Evolutionary conservation across 495 filamentous ascomycete genomes (phyloP).

Genomic region (Aspergillus nanangensis): DNA sequence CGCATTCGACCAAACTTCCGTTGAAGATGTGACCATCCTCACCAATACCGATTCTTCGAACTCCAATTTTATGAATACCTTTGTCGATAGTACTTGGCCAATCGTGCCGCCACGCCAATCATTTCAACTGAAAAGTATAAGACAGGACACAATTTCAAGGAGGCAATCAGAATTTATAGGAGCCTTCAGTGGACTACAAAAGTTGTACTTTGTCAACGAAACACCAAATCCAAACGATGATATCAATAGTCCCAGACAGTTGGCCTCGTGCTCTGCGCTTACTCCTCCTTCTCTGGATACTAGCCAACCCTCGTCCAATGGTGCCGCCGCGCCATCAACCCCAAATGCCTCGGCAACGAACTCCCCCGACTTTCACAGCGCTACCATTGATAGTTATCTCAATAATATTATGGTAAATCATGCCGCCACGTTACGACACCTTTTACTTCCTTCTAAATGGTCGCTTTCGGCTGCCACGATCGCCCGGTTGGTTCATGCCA

Average conservation of each 20-base stretch:
- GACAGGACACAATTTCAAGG: slow-evolving; percentile 38
- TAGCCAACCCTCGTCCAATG: slow-evolving; percentile 8
- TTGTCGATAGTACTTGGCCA: slow-evolving; percentile 52
- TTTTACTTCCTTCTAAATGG: slow-evolving; percentile 56
- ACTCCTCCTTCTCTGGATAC: slow-evolving; percentile 26
- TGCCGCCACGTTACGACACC: slow-evolving; percentile 47
- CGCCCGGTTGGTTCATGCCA: slow-evolving; percentile 45
- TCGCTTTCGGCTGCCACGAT: slow-evolving; percentile 44
- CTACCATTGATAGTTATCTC: slow-evolving; percentile 41
- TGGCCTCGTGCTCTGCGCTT: slow-evolving; percentile 15
- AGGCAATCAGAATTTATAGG: slow-evolving; percentile 36
- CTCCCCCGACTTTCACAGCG: slow-evolving; percentile 17
- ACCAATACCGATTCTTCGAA: slow-evolving; percentile 39
- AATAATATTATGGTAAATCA: slow-evolving; percentile 43
- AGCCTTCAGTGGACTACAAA: slow-evolving; percentile 35
- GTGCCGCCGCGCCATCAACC: slow-evolving; percentile 15
- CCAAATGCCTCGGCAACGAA: slow-evolving; percentile 25
- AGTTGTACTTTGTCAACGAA: slow-evolving; percentile 42
- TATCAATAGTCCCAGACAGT: slow-evolving; percentile 24
- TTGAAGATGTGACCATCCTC: slow-evolving; percentile 51
- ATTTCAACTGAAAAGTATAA: slow-evolving; percentile 33
- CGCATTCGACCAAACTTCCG: slow-evolving; percentile 31
- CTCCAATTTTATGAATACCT: slow-evolving; percentile 41
- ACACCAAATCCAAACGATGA: slow-evolving; percentile 23
- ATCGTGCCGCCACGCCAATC: slow-evolving; percentile 15